Percentiles rank a stretch among this genome's conserved stretches.
Evolutionary conservation across 352 stramenopile species (phyloP).

Genomic region (Phytophthora tentaculata): DNA sequence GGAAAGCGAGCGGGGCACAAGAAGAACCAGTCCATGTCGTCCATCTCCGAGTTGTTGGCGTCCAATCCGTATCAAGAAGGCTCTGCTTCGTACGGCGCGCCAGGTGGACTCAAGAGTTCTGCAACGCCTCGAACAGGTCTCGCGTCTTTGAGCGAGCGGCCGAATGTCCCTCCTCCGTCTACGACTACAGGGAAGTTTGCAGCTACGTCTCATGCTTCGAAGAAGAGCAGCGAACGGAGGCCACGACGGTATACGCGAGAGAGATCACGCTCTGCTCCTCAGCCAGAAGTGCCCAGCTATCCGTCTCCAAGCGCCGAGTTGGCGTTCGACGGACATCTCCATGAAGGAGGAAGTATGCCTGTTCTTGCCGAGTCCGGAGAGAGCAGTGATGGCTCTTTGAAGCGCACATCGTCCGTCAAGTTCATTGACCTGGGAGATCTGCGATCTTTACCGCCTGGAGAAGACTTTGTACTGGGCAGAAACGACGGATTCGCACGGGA

Average conservation of each 20-base stretch:
- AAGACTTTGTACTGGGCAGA: conserved; percentile 36
- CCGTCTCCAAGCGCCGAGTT: conserved; percentile 17
- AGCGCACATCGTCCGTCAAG: conserved; percentile 43
- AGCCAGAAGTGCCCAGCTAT: conserved; percentile 36
- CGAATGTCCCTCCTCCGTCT: conserved; percentile 33
- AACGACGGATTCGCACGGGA: conserved; percentile 41
- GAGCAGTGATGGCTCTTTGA: conserved; percentile 28
- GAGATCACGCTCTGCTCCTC: conserved; percentile 65
- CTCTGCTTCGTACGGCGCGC: conserved; percentile 39
- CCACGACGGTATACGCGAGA: conserved; percentile 47
- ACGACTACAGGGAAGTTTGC: conserved; percentile 22
- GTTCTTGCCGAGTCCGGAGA: conserved; percentile 27
- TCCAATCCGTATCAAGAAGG: conserved; percentile 75
- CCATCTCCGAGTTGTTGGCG: conserved; percentile 83
- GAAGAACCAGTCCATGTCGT: conserved; percentile 91
- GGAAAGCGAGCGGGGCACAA: conserved; percentile 80
- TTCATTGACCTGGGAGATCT: conserved; percentile 75
- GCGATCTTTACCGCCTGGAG: conserved; percentile 41
- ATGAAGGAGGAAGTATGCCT: conserved; percentile 30
- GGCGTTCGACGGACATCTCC: conserved; percentile 14
- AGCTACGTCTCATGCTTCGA: conserved; percentile 5
- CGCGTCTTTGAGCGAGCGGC: conserved; percentile 72
- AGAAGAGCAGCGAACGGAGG: conserved; percentile 39
- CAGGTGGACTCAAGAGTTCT: conserved; percentile 49
- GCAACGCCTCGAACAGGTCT: conserved; percentile 72